These are phyloP conservation scores for Oryza brachyantha DNA, from an alignment of 176 grass and related monocot species.

Conservation along the genomic window DNA sequence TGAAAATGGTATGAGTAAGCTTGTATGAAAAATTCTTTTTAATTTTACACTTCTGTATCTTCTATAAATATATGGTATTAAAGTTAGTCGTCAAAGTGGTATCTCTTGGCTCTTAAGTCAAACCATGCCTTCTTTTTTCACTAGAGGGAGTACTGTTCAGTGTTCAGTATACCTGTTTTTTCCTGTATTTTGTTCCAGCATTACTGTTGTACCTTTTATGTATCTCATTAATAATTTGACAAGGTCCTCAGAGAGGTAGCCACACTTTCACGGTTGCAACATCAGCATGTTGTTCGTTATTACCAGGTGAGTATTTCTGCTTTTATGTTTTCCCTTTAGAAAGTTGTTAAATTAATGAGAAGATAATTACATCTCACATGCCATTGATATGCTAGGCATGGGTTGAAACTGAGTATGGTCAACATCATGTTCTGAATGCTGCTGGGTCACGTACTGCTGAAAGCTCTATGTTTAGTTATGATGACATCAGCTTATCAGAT, in stretches of 20 bases:
- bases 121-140: not conserved
- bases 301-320: slow-evolving; percentile 65
- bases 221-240: slow-evolving; percentile 52
- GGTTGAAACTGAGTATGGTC: slow-evolving; percentile 91
- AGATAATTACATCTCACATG: slow-evolving; percentile 6
- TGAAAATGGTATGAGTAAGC: not conserved
- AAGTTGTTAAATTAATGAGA: slow-evolving; percentile 22
- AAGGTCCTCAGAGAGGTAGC: slow-evolving; percentile 96
- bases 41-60: not conserved
- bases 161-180: not conserved
- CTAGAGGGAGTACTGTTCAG: not conserved
- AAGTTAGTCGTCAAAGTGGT: not conserved
- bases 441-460: slow-evolving; percentile 61
- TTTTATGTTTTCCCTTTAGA: slow-evolving; percentile 16
- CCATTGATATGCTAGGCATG: slow-evolving; percentile 69
- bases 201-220: slow-evolving; percentile 34
- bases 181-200: slow-evolving; percentile 12
- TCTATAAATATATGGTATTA: not conserved
- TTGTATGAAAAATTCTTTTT: not conserved
- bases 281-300: slow-evolving; percentile 97
- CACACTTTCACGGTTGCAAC: slow-evolving; percentile 85
- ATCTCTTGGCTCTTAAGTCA: not conserved
- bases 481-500: slow-evolving; percentile 61
- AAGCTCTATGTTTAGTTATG: slow-evolving; percentile 56
- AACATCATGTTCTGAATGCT: slow-evolving; percentile 53